Base-by-base conservation (phyloP, 768 basidiomycete species). In the Leccinum aurantiacum region DNA sequence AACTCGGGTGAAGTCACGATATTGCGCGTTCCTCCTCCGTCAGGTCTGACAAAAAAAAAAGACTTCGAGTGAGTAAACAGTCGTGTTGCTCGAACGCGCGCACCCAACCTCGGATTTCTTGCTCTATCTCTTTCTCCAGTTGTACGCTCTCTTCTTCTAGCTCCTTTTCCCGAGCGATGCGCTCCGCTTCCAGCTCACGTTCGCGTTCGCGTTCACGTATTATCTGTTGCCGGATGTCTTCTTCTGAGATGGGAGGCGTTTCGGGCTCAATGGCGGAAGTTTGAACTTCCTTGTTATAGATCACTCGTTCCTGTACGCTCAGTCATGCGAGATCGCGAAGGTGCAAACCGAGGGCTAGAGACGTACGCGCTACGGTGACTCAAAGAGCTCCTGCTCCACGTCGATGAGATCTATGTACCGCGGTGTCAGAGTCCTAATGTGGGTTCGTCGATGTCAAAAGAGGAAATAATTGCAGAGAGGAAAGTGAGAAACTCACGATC, bases 1-100 rank as follows among this genome's bases (percentile, higher is more conserved):
- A 98, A 98, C 69, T 95, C 93, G 0, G 95, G 92, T 8, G 90
- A 90, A n/a, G 87, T 78, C 63, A 94, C 80, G 54, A 98, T 91
- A 63, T 86, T 1, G 84, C 77, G 46, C 90, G 82, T 72, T 49
- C 48, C 48, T 95, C 93, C 60, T 93, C 89, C 1, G 92, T 84
- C 61, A 99, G 76, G 51, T 95, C 97, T 93, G 72, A 13, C 25
- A 9, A 44, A 29, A 14, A 38, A 24, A 25, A 27, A 27, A 27
- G 1, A 27, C 1, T 7, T 0, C 29, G 54, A 27, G 61, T 56
- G 35, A 58, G 56, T 29, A 38, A 44, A 41, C 38, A 66, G 25
- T 38, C n/a, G 5, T 8, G 15, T n/a, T 4, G 37, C 14, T 15
- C 49, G 15, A 53, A 62, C 10, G 9, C 24, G 19, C 6, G 22